phyloP scores from a whole-genome alignment of 164 flowering plant genomes.

The Annona squamosa region DNA sequence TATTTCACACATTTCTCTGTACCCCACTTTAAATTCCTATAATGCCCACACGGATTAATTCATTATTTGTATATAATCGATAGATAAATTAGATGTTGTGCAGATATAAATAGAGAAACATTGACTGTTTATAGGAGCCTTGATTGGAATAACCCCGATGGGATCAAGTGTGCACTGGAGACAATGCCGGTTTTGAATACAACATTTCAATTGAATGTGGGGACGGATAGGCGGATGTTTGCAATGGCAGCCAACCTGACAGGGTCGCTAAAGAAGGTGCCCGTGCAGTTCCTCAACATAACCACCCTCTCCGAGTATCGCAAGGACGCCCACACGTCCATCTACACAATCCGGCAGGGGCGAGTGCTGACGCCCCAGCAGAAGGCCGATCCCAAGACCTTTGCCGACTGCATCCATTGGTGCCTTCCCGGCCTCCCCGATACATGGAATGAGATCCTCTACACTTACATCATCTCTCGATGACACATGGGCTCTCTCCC shows the following conservation, averaged over 20 bases:
- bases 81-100: no score
- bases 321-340: conserved; percentile 72
- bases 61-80: no score
- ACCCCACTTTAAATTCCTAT: no score
- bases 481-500: no score
- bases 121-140: conserved; percentile 41
- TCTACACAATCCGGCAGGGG: conserved; percentile 66
- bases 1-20: no score
- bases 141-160: conserved; percentile 67
- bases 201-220: conserved; percentile 59
- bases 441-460: conserved; percentile 49
- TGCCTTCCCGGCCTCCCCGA: conserved; percentile 92
- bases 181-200: conserved; percentile 61
- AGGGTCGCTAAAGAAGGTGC: conserved; percentile 58
- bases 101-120: no score
- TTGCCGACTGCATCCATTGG: conserved; percentile 95
- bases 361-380: conserved; percentile 60
- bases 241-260: conserved; percentile 39
- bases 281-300: conserved; percentile 61
- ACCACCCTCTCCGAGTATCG: conserved; percentile 83
- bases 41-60: no score
- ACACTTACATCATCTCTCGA: no score
- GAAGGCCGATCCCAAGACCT: conserved; percentile 51
- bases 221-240: conserved; percentile 61
- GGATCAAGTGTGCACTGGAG: conserved; percentile 74